These are phyloP conservation scores for Trametes gibbosa DNA, from an alignment of 768 basidiomycete species.

Conservation along the genomic window DNA sequence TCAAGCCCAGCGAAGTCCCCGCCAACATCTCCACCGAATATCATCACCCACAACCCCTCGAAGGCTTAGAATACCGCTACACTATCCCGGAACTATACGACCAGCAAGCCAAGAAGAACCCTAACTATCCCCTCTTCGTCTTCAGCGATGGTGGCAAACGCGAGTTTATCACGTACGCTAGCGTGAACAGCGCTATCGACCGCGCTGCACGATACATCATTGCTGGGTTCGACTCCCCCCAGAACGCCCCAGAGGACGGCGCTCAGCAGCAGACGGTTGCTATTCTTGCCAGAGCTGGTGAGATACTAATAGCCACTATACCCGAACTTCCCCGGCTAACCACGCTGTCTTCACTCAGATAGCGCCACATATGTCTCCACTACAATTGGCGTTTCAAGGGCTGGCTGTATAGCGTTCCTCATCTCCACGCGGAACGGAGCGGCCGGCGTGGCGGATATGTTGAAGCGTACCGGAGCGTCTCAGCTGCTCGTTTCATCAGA, in stretches of 20 bases:
- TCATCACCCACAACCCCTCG: not conserved
- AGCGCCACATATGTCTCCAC: conserved; percentile 19
- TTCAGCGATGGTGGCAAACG: conserved; percentile 18
- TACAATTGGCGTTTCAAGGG: conserved; percentile 19
- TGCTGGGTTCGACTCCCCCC: not conserved
- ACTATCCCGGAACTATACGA: conserved; percentile 36
- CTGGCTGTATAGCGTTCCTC: conserved; percentile 30
- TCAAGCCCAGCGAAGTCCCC: not conserved
- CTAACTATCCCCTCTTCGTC: conserved; percentile 32
- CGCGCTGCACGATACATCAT: conserved; percentile 22
- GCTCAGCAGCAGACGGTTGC: conserved; percentile 23
- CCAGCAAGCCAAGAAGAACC: conserved; percentile 30
- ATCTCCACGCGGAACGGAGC: conserved; percentile 35
- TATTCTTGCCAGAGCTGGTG: conserved; percentile 22
- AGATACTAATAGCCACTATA: not conserved
- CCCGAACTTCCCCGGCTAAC: not conserved
- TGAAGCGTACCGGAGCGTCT: conserved; percentile 1
- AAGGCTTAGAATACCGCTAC: conserved; percentile 3
- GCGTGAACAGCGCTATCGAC: conserved; percentile 28
- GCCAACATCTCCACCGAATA: conserved; percentile 1
- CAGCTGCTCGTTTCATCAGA: conserved; percentile 12
- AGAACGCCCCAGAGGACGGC: not conserved
- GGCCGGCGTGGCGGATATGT: conserved; percentile 31
- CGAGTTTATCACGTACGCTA: conserved; percentile 23
- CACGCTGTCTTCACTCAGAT: conserved; percentile 19